These are phyloP conservation scores for Blastocystis sp. DNA, from an alignment of 352 stramenopile genomes.

Conservation along the genomic window DNA sequence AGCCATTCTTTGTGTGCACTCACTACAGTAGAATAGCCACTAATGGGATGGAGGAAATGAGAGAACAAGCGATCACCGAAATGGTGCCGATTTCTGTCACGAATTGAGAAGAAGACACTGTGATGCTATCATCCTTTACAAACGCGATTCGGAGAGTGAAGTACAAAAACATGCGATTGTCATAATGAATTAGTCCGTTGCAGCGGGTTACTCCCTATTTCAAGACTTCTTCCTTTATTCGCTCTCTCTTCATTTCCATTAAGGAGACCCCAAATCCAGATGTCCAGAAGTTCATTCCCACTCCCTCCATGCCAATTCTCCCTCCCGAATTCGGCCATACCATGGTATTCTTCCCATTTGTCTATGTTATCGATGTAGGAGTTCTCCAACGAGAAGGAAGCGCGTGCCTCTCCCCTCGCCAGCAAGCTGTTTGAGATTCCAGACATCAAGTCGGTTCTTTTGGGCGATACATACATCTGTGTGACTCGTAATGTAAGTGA, in stretches of 20 bases:
- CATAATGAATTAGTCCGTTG: neutral
- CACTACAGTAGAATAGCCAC: no score
- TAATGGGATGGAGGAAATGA: no score
- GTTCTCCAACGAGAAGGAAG: constrained; percentile 81
- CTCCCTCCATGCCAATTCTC: constrained; percentile 51
- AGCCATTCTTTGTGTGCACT: neutral
- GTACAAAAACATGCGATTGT: neutral
- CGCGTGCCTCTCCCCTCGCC: constrained; percentile 86
- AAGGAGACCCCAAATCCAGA: constrained; percentile 94
- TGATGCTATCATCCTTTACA: neutral
- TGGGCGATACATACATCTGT: constrained; percentile 95
- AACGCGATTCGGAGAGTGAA: neutral
- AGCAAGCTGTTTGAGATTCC: constrained; percentile 93
- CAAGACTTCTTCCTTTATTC: constrained; percentile 8
- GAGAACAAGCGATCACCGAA: no score
- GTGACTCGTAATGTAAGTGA: constrained; percentile 81
- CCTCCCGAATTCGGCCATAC: constrained; percentile 65
- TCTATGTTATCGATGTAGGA: constrained; percentile 73
- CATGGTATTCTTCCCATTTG: constrained; percentile 24
- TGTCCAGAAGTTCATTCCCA: constrained; percentile 94
- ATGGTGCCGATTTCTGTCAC: neutral
- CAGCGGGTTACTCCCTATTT: neutral
- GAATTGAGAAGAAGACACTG: neutral
- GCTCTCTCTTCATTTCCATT: constrained; percentile 92
- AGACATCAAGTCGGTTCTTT: constrained; percentile 90